Percentiles rank a stretch among this genome's conserved stretches.
Conservation (phyloP, 805 yeast species). For the Kodamaea kakaduensis region DNA sequence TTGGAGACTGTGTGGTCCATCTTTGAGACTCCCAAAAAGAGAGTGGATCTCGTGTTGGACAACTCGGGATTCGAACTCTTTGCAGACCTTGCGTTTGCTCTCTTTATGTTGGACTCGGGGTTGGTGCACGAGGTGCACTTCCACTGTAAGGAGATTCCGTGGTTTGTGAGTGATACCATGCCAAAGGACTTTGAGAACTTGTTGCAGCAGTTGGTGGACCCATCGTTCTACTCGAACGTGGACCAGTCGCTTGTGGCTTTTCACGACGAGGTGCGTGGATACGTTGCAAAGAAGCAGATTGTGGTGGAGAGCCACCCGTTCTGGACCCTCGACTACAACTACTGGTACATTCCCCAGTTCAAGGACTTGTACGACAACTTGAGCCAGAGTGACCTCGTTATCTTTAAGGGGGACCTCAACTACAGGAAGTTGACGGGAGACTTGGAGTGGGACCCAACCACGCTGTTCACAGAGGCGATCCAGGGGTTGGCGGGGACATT, state of each 20-base stretch:
- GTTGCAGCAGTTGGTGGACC: constrained; percentile 51
- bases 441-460: constrained; percentile 78
- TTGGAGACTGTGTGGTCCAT: constrained; percentile 61
- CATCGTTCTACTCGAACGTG: constrained; percentile 46
- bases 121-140: constrained; percentile 61
- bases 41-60: constrained; percentile 83
- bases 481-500: constrained; percentile 62
- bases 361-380: constrained; percentile 59
- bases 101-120: constrained; percentile 59
- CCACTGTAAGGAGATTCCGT: constrained; percentile 89
- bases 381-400: constrained; percentile 59
- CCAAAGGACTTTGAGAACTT: constrained; percentile 68
- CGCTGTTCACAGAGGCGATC: constrained; percentile 68
- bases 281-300: constrained; percentile 20
- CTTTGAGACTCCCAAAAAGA: constrained; percentile 22
- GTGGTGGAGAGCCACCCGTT: constrained; percentile 53
- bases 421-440: constrained; percentile 94
- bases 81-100: constrained; percentile 68
- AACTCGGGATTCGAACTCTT: constrained; percentile 94
- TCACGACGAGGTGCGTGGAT: constrained; percentile 19
- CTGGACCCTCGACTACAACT: constrained; percentile 83
- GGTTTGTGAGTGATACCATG: constrained; percentile 98
- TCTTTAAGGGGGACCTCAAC: constrained; percentile 94
- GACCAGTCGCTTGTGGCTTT: constrained; percentile 19
- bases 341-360: constrained; percentile 71